These are phyloP conservation scores for Fragaria vesca DNA, from an alignment of 306 rosid genomes.

Conservation along the genomic window DNA sequence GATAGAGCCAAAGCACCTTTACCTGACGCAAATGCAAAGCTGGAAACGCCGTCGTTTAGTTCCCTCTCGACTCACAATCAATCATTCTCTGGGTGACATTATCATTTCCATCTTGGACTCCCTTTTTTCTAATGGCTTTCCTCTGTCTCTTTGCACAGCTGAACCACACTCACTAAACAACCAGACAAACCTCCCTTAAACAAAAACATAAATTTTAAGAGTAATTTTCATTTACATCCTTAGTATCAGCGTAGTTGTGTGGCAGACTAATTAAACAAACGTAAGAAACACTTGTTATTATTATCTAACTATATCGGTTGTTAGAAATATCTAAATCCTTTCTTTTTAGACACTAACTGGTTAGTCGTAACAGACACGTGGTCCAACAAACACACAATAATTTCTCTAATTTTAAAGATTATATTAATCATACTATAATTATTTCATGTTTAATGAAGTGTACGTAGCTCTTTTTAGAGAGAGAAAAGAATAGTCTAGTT, in stretches of 20 bases:
- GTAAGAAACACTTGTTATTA: too few relatives aligned
- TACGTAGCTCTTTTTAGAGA: background rate
- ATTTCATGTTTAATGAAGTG: background rate
- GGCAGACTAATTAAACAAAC: too few relatives aligned
- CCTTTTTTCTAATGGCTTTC: background rate
- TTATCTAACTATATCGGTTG: too few relatives aligned
- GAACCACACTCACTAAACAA: background rate
- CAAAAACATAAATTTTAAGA: background rate
- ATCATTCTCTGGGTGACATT: background rate
- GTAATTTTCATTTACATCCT: too few relatives aligned
- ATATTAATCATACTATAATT: background rate
- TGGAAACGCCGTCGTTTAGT: slow-evolving; percentile 16
- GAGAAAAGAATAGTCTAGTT: background rate
- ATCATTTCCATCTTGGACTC: background rate
- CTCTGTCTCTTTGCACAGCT: slow-evolving; percentile 23
- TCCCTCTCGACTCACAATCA: background rate
- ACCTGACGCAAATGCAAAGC: slow-evolving; percentile 5
- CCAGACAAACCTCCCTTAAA: background rate
- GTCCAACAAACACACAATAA: too few relatives aligned
- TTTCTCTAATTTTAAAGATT: background rate
- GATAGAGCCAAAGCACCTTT: slow-evolving; percentile 13
- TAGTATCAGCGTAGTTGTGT: too few relatives aligned
- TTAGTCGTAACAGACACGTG: too few relatives aligned
- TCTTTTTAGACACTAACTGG: too few relatives aligned
- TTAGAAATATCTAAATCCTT: too few relatives aligned